Conservation (phyloP, 2,329 filamentous ascomycete genomes). For the Mollisia scopiformis region DNA sequence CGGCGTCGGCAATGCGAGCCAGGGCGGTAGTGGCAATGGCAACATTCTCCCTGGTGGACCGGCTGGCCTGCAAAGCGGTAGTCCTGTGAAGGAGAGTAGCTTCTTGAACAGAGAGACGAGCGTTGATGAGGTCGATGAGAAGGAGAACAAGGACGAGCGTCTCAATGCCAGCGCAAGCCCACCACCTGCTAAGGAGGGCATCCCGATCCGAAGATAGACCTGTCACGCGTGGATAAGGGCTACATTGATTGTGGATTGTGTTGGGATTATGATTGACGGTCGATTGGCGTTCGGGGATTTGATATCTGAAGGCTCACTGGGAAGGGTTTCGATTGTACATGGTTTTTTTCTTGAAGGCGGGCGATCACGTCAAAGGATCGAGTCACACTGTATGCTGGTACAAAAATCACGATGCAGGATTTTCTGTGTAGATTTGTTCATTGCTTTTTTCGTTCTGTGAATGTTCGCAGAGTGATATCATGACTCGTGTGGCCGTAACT, state of each 20-base stretch:
- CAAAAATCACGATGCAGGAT: neutral
- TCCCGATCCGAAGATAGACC: conserved; percentile 65
- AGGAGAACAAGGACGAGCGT: conserved; percentile 41
- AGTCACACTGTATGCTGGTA: neutral
- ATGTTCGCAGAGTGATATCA: conserved; percentile 10
- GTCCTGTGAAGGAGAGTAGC: conserved; percentile 89
- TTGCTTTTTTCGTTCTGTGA: conserved; percentile 3
- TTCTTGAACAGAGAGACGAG: conserved; percentile 84
- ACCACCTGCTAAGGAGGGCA: conserved; percentile 51
- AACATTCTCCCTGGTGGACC: conserved; percentile 46
- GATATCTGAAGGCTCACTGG: conserved; percentile 20
- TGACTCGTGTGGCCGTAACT: conserved; percentile 5
- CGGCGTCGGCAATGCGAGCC: conserved; percentile 40
- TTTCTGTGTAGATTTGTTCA: neutral
- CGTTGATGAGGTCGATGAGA: conserved; percentile 56
- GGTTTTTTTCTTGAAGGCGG: conserved; percentile 13
- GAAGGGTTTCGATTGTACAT: conserved; percentile 29
- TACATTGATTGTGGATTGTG: neutral
- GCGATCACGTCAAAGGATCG: neutral
- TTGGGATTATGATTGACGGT: conserved; percentile 24
- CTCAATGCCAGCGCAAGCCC: conserved; percentile 43
- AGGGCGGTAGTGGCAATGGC: conserved; percentile 46
- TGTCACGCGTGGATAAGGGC: neutral
- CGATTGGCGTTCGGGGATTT: conserved; percentile 30
- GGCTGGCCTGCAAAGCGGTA: conserved; percentile 63